Percentiles rank a stretch among this genome's conserved stretches.
Evolutionary conservation across 2,329 filamentous ascomycete species (phyloP).

Genomic region (Hypoxylon sp.): DNA sequence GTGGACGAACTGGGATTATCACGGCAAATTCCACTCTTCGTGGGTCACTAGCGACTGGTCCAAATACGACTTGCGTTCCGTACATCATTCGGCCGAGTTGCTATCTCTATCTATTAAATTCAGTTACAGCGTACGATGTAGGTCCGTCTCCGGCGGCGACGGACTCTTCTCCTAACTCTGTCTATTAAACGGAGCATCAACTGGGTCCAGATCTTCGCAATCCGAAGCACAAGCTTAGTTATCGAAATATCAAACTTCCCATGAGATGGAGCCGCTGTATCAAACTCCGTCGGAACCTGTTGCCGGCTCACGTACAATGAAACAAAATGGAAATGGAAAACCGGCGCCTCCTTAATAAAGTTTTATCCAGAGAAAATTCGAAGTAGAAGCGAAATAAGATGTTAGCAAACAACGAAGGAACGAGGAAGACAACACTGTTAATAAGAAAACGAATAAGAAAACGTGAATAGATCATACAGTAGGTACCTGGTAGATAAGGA

Average conservation of each 20-base stretch:
- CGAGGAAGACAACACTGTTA: neutral
- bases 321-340: neutral
- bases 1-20: neutral
- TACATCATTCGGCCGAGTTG: conserved; percentile 3
- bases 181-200: neutral
- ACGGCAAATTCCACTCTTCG: neutral
- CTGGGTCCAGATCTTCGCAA: neutral
- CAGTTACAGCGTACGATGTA: neutral
- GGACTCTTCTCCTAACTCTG: neutral
- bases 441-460: too few relatives aligned
- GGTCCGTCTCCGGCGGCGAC: too few relatives aligned
- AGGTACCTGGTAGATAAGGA: neutral
- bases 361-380: neutral
- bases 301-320: neutral
- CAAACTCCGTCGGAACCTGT: neutral
- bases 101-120: neutral
- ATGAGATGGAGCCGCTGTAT: neutral
- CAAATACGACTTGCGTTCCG: neutral
- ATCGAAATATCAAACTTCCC: neutral
- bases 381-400: neutral
- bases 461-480: neutral
- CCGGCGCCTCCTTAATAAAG: neutral
- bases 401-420: neutral
- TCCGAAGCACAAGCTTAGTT: neutral
- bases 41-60: neutral